Evolutionary conservation across 139 green algal genomes (phyloP).

Genomic region (Chlamydomonas applanata): DNA sequence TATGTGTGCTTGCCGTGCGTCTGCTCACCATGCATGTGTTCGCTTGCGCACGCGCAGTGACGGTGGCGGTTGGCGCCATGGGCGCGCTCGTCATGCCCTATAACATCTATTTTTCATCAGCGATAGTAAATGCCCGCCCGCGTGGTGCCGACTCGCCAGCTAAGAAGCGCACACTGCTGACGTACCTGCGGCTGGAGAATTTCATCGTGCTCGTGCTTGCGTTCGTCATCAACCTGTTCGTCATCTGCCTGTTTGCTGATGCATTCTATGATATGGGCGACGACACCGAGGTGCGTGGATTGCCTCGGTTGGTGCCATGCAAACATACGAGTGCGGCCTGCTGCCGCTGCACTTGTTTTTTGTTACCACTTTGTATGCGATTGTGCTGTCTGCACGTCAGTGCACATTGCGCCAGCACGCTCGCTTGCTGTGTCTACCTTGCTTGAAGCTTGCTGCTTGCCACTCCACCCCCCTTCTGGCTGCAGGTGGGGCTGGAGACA

Average conservation of each 20-base stretch:
- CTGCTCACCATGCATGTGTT: too few species aligned
- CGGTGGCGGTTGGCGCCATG: constrained; percentile 53
- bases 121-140: constrained; percentile 43
- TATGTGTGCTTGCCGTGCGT: too few species aligned
- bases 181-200: constrained; percentile 54
- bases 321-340: too few species aligned
- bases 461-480: too few species aligned
- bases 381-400: too few species aligned
- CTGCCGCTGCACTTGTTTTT: too few species aligned
- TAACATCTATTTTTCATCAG: constrained; percentile 86
- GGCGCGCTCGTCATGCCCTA: constrained; percentile 83
- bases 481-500: constrained; percentile 62
- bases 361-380: too few species aligned
- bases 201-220: constrained; percentile 41
- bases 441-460: too few species aligned
- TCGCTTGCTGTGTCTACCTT: too few species aligned
- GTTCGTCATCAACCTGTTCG: constrained; percentile 82
- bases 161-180: constrained; percentile 21
- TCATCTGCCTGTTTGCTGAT: constrained; percentile 72
- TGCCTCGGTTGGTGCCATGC: too few species aligned
- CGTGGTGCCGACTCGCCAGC: background rate
- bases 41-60: constrained; percentile 24
- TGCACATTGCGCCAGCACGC: too few species aligned
- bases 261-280: constrained; percentile 41
- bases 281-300: constrained; percentile 10